A percentile compares a stretch with the other conserved stretches of the same genome.
Evolutionary conservation across 495 filamentous ascomycete genomes (phyloP).

Genomic region (Neurospora sp.): DNA sequence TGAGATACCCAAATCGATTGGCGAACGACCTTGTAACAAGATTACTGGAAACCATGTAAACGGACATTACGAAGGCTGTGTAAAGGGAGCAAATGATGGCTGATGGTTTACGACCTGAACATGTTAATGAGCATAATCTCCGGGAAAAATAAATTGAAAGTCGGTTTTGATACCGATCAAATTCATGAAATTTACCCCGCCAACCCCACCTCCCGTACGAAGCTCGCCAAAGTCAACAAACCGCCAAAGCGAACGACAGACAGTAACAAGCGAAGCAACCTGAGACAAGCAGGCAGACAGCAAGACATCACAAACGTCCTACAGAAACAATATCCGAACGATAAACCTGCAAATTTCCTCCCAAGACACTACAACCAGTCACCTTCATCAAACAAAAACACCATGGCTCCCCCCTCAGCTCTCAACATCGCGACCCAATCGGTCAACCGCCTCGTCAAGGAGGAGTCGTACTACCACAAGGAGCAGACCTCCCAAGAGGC

Average conservation of each 20-base stretch:
- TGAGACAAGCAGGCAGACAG: not conserved
- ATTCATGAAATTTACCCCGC: conserved; percentile 17
- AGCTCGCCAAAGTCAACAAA: conserved; percentile 9
- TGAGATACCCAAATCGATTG: not conserved
- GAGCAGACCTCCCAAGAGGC: conserved; percentile 64
- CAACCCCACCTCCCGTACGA: conserved; percentile 15
- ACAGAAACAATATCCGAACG: not conserved
- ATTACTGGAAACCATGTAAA: not conserved
- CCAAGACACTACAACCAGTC: not conserved
- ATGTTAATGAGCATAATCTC: not conserved
- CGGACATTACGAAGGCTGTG: not conserved
- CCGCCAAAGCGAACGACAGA: not conserved
- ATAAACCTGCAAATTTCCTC: not conserved
- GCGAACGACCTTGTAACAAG: not conserved
- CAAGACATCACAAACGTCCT: not conserved
- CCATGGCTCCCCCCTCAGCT: conserved; percentile 20
- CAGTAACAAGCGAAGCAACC: not conserved
- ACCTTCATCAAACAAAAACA: conserved; percentile 1
- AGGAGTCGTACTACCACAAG: conserved; percentile 80
- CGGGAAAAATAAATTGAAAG: not conserved
- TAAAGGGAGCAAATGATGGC: not conserved
- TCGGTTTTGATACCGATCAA: not conserved
- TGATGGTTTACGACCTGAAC: not conserved
- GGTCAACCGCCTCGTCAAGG: conserved; percentile 76
- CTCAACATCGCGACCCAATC: conserved; percentile 23